A percentile compares a stretch with the other conserved stretches of the same genome.
Evolutionary conservation across 148 eudicot genomes (phyloP).

Genomic region (Agrostemma githago): DNA sequence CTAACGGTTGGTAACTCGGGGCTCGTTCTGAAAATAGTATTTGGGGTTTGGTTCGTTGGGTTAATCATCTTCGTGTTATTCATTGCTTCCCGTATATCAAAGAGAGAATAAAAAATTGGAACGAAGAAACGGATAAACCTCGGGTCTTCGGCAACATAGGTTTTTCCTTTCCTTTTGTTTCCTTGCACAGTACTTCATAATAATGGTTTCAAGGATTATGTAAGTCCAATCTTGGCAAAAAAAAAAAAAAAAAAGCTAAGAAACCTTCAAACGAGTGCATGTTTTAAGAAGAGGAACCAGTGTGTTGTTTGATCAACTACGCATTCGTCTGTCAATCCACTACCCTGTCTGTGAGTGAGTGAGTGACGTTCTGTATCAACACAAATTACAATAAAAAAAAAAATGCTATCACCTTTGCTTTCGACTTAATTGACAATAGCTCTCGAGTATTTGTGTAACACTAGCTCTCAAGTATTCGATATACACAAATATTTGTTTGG

Average conservation of each 20-base stretch:
- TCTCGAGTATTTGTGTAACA: no score
- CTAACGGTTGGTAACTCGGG: not conserved
- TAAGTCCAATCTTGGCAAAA: not conserved
- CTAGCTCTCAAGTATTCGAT: no score
- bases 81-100: not conserved
- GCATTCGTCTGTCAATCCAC: no score
- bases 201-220: not conserved
- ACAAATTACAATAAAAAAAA: no score
- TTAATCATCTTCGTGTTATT: not conserved
- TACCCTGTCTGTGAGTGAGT: no score
- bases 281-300: no score
- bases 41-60: not conserved
- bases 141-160: not conserved
- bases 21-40: not conserved
- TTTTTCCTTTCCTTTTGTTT: not conserved
- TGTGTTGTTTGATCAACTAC: no score
- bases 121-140: not conserved
- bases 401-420: no score
- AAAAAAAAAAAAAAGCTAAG: not conserved
- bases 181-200: not conserved
- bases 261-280: no score
- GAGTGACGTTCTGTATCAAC: no score
- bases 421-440: no score
- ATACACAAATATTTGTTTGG: no score
- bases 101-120: not conserved